Base-by-base conservation (phyloP, 306 rosid genomes). In the Cucurbita moschata region DNA sequence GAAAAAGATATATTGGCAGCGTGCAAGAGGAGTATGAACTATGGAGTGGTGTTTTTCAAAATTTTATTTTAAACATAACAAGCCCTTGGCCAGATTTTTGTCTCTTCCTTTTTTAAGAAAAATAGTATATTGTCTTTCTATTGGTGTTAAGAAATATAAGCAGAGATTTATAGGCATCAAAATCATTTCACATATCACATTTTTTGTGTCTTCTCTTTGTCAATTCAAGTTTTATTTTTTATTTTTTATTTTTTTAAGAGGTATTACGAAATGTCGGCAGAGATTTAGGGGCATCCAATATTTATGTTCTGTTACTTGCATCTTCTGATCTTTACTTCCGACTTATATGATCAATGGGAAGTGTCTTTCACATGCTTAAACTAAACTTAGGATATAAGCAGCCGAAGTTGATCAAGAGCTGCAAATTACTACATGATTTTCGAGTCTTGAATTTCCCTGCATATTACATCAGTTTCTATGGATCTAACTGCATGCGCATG, bases 11-110 rank as follows among this genome's bases (percentile, higher is more conserved):
- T 30, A 30, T 30, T 30, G 90, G 87, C 63, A 84, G 88, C 37
- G 49, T 85, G 86, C 91, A 86, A 83, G 94, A 93, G 83, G 92
- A 93, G 89, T 93, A 85, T 9, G 97, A 90, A 82, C 96, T 96
- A 89, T 73, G 87, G 98, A 80, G 97, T 90, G 74, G 98, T 87
- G 73, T 76, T 88, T 77, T 75, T 77, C 67, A n/a, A 56, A 38
- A 42, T 49, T 78, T 7, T 18, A 23, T 23, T 57, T 56, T 56
- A 56, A 19, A 8, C 37, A 19, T 19, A 11, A 16, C 39, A 23
- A 12, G 43, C 42, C 66, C 18, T 14, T 37, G 19, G 16, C 11
- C 43, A 60, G 66, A 30, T 35, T 57, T 57, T 7, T 21, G 30
- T 30, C 6, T 18, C 7, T 55, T 9, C 6, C 44, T 57, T 74